These are phyloP conservation scores for Coemansia sp. DNA, from an alignment of 192 early-diverging fungal species.

Conservation along the genomic window DNA sequence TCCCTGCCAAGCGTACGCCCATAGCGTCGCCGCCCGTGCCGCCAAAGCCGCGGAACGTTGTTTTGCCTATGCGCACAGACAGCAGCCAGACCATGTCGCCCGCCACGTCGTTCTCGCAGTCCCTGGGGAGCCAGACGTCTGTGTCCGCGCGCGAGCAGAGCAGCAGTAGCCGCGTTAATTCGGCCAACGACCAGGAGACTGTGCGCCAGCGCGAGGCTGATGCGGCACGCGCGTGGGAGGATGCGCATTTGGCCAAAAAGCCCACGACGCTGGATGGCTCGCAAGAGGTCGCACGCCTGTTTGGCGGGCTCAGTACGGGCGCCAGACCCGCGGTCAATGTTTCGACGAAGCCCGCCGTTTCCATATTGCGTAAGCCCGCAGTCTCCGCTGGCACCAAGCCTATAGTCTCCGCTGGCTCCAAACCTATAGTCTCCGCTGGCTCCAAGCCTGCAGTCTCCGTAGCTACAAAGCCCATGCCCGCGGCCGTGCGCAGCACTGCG, in stretches of 20 bases:
- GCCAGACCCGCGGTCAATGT: neutral
- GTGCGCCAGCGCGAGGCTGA: constrained; percentile 22
- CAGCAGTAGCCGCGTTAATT: neutral
- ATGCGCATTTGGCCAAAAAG: constrained; percentile 21
- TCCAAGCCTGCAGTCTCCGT: constrained; percentile 9
- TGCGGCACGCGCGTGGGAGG: constrained; percentile 27
- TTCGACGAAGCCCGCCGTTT: no score
- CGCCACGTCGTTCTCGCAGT: neutral
- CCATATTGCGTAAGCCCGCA: no score
- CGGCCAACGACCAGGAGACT: constrained; percentile 1
- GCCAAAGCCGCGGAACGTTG: constrained; percentile 10
- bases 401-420: no score
- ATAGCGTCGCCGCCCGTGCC: constrained; percentile 1
- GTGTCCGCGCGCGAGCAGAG: neutral
- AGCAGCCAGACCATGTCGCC: constrained; percentile 5
- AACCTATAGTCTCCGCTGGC: neutral
- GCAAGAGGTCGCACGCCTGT: constrained; percentile 3
- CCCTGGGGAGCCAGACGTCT: neutral
- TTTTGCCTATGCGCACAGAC: neutral
- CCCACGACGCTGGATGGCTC: neutral
- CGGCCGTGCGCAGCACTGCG: neutral
- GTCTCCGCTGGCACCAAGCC: no score
- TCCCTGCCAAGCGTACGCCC: neutral
- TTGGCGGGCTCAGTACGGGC: neutral
- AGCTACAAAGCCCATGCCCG: neutral